Base-by-base conservation (phyloP, 2,329 filamentous ascomycete species). In the Botrytis porri region DNA sequence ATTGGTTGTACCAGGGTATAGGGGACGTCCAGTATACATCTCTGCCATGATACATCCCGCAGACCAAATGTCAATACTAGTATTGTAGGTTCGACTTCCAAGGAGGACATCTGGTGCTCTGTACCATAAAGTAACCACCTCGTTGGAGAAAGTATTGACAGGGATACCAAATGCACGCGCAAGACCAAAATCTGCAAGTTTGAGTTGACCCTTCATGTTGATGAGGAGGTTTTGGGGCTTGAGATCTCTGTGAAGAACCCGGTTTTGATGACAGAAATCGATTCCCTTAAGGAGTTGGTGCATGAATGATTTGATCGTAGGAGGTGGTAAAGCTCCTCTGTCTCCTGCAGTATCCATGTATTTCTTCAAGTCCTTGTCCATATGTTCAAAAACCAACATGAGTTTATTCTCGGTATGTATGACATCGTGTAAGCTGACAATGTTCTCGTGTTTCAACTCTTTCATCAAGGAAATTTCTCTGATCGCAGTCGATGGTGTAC, bases 331-430 rank as follows among this genome's bases (percentile, higher is more conserved):
- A 66, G 94, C 93, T 75, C 96, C 95, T 70, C 94, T 89, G 78
- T 98, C 94, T 79, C 95, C 94, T 73, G 94, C 88, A 10, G 91
- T 93, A 82, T 99, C 96, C 96, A 99, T 99, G 84, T 98, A 98
- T 81, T 97, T 94, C 86, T 99, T 99, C 18, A 99, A 85, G 81
- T 99, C 96, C 81, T 95, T 94, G 83, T 99, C 96, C 95, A 99
- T 98, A 83, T 91, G 97, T 83, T 99, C 96, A 79, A 99, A 99
- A 16, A 99, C 96, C 59, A 99, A 90, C 96, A 99, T 99, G 73
- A 99, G 90, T 83, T 99, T 99, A 85, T 98, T 99, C 86, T 99
- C 96, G 73, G 96, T 99, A 83, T 99, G 96, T 80, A 99, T 98
- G 73, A 99, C 96, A 86, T 99, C 96, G 87, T 98, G 94, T 8